Base-by-base conservation (phyloP, 2,329 filamentous ascomycete species). In the Cephalotrichum gorgonifer region DNA sequence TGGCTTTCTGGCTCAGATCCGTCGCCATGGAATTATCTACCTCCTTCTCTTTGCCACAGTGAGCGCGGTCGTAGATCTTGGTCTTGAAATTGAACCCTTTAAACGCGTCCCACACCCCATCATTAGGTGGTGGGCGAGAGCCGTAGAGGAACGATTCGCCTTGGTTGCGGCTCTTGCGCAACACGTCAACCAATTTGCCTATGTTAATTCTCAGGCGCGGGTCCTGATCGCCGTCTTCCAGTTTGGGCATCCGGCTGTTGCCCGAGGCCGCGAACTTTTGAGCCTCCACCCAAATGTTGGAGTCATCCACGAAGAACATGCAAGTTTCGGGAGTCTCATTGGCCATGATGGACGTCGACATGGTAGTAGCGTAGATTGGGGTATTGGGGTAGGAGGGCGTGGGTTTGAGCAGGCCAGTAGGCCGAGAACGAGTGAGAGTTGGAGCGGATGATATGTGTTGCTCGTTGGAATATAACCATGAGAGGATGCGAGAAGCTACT, bases 41-140 rank as follows among this genome's bases (percentile, higher is more conserved):
- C 43, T 60, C 50, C 46, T 61, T 61, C 44, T 61, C 58, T 28
- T 56, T 57, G 33, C 51, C 49, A n/a, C n/a, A n/a, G 23, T 49
- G 12, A 47, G 43, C 44, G 27, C 54, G 55, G 26, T 56, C 48
- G 45, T 51, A 55, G 44, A 57, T 55, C 39, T 56, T 53, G 44
- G 50, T 39, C 35, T 53, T 11, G 43, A 58, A 57, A 11, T 46
- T 33, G 44, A 47, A 44, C 45, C 43, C 52, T 39, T 54, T n/a
- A 23, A 48, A 54, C 25, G 51, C 47, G 0, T 54, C 43, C 57
- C 56, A 60, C 17, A 58, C 55, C 15, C 52, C 49, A 41, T 58
- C 57, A 43, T 59, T 59, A 20, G 54, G 54, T 41, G 54, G 54
- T n/a, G 56, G 56, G 6, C 55, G 52, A 1, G 58, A 60, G n/a